Conservation (phyloP, 495 filamentous ascomycete species). For the Neurospora sp. region DNA sequence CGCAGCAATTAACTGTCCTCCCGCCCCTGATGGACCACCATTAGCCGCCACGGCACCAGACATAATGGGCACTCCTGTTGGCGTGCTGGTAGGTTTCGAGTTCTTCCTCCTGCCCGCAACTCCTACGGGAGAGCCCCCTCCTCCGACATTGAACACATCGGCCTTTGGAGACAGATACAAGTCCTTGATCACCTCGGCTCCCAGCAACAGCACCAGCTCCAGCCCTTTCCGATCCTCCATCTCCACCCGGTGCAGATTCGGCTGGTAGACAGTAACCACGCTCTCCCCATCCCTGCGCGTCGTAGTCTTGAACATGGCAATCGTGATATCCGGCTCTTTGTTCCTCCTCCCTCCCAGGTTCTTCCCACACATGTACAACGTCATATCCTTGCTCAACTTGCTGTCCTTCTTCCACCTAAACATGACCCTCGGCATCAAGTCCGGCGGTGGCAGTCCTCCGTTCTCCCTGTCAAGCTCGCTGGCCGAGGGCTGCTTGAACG, state of each 20-base stretch:
- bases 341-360: conserved; percentile 60
- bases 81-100: conserved; percentile 26
- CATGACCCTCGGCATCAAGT: conserved; percentile 64
- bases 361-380: conserved; percentile 71
- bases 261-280: conserved; percentile 74
- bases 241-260: conserved; percentile 81
- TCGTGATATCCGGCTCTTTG: conserved; percentile 87
- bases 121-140: conserved; percentile 17
- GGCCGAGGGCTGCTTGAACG: conserved; percentile 67
- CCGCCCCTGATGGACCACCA: neutral
- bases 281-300: conserved; percentile 20
- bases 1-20: neutral
- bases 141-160: conserved; percentile 71
- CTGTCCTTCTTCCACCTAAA: conserved; percentile 93
- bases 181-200: conserved; percentile 76
- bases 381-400: conserved; percentile 67
- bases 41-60: conserved; percentile 17
- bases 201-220: conserved; percentile 77
- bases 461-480: conserved; percentile 70
- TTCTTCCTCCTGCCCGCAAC: conserved; percentile 29
- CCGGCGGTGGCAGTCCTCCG: conserved; percentile 52
- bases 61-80: conserved; percentile 15
- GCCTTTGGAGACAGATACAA: conserved; percentile 61
- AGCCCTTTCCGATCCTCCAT: conserved; percentile 92
- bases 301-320: conserved; percentile 62